phyloP scores from a whole-genome alignment of 179 eudicot genomes.

The Nepenthes alata region DNA sequence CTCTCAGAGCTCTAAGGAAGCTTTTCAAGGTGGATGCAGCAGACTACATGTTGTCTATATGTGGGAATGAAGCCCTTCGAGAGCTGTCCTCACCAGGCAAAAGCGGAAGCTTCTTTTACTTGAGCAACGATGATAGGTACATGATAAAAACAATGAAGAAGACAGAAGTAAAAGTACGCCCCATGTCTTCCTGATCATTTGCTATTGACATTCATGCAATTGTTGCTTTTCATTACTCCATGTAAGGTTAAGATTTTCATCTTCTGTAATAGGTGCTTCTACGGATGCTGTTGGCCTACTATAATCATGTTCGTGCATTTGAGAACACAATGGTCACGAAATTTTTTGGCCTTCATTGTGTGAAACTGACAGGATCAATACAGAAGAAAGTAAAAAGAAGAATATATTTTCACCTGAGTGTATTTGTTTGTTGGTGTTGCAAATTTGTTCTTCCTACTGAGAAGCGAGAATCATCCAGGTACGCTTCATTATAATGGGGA shows the following conservation, averaged over 20 bases:
- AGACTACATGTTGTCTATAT: slow-evolving; percentile 83
- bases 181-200: not conserved
- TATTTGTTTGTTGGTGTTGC: not conserved
- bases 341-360: slow-evolving; percentile 83
- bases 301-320: slow-evolving; percentile 62
- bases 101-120: slow-evolving; percentile 92
- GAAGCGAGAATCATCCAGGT: slow-evolving; percentile 29
- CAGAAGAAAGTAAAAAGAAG: slow-evolving; percentile 62
- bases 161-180: slow-evolving; percentile 69
- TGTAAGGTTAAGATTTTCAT: not conserved
- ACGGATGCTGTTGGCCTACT: slow-evolving; percentile 77
- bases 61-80: slow-evolving; percentile 80
- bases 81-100: slow-evolving; percentile 91
- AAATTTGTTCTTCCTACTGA: not conserved
- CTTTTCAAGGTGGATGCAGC: slow-evolving; percentile 93
- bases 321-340: slow-evolving; percentile 81
- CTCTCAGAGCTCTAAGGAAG: slow-evolving; percentile 63
- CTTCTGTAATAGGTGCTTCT: slow-evolving; percentile 47
- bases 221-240: not conserved
- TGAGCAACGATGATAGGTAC: slow-evolving; percentile 81
- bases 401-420: not conserved
- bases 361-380: slow-evolving; percentile 59
- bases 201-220: too few species aligned
- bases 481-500: slow-evolving; percentile 92
- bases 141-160: slow-evolving; percentile 96